A percentile compares a stretch with the other conserved stretches of the same genome.
Evolutionary conservation across 2,329 filamentous ascomycete species (phyloP).

Genomic region (Aspergillus fijiensis): DNA sequence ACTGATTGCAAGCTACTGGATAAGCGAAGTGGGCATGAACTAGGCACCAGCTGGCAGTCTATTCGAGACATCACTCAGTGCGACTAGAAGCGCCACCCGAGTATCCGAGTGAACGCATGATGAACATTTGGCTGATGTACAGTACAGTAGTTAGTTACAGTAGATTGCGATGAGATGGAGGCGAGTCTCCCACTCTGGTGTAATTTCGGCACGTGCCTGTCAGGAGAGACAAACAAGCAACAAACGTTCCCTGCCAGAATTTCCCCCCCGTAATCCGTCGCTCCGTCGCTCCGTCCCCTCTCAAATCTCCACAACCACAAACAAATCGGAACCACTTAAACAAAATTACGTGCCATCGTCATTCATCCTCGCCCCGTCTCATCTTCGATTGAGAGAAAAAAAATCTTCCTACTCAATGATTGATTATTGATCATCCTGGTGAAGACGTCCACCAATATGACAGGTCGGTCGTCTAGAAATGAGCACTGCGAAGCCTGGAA

Average conservation of each 20-base stretch:
- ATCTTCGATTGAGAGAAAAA: not conserved
- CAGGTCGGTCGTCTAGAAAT: not conserved
- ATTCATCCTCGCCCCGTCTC: not conserved
- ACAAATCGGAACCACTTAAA: not conserved
- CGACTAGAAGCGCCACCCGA: not conserved
- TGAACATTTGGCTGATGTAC: not conserved
- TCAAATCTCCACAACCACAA: not conserved
- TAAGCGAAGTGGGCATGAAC: not conserved
- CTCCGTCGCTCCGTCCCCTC: not conserved
- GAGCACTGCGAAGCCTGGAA: not conserved
- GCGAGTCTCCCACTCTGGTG: not conserved
- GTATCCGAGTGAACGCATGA: not conserved
- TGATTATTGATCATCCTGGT: too few relatives aligned
- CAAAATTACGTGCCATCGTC: not conserved
- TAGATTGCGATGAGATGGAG: not conserved
- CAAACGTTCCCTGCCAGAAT: not conserved
- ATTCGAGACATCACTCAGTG: not conserved
- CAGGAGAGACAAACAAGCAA: not conserved
- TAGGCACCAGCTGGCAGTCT: not conserved
- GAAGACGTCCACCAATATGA: not conserved
- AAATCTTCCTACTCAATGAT: too few relatives aligned
- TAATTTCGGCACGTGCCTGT: not conserved
- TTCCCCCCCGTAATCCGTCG: too few relatives aligned
- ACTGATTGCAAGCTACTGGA: not conserved
- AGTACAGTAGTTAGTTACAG: not conserved